These are phyloP conservation scores for Bryoglossum gracile DNA, from an alignment of 495 filamentous ascomycete genomes.

Conservation along the genomic window DNA sequence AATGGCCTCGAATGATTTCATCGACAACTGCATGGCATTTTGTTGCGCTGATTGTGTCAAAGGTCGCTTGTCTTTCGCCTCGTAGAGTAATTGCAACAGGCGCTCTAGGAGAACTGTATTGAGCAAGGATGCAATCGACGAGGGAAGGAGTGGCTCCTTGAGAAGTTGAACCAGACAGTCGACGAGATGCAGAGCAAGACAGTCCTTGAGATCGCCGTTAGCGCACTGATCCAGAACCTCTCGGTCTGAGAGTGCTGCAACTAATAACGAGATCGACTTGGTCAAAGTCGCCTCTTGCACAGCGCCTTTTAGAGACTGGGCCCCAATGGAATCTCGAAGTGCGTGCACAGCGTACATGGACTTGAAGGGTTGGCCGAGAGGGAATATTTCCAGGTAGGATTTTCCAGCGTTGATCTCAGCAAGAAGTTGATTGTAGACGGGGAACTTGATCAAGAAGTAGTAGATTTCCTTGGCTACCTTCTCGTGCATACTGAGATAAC, in stretches of 20 bases:
- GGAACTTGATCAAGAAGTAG: slow-evolving; percentile 65
- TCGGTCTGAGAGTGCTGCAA: slow-evolving; percentile 38
- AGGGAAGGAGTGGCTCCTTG: slow-evolving; percentile 23
- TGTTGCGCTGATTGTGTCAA: too few relatives aligned
- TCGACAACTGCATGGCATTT: slow-evolving; percentile 39
- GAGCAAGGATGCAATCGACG: slow-evolving; percentile 10
- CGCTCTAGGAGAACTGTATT: slow-evolving; percentile 24
- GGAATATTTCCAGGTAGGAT: slow-evolving; percentile 54
- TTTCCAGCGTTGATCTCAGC: slow-evolving; percentile 48
- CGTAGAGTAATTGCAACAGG: slow-evolving; percentile 31
- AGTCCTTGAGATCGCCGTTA: slow-evolving; percentile 32
- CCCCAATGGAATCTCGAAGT: slow-evolving; percentile 41
- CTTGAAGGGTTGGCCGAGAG: slow-evolving; percentile 61
- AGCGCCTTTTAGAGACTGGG: slow-evolving; percentile 18
- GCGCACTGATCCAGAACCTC: slow-evolving; percentile 33
- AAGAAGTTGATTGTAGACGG: slow-evolving; percentile 55
- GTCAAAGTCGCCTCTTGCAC: slow-evolving; percentile 24
- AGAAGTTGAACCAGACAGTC: slow-evolving; percentile 36
- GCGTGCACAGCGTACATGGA: slow-evolving; percentile 67
- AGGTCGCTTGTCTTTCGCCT: slow-evolving; percentile 20
- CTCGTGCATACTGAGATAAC: slow-evolving; percentile 69
- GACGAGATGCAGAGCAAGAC: slow-evolving; percentile 35
- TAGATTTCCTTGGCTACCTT: slow-evolving; percentile 67
- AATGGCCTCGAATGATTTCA: slow-evolving; percentile 52
- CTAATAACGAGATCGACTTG: slow-evolving; percentile 38